phyloP scores from a whole-genome alignment of 805 yeast species.

The Schwanniomyces occidentalis region DNA sequence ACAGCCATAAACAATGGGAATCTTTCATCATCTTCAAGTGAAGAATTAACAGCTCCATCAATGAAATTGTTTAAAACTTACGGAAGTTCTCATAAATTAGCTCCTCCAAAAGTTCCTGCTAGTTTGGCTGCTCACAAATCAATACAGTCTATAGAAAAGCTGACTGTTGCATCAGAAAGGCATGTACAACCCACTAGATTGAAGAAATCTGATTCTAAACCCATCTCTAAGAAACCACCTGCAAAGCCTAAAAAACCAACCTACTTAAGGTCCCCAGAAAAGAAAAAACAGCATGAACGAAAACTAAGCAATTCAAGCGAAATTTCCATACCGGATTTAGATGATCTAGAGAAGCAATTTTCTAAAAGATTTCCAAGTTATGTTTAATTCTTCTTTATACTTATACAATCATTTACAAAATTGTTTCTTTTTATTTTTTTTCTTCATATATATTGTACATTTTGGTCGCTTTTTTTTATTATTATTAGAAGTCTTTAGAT shows the following conservation, averaged over 20 bases:
- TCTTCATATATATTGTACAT: neutral
- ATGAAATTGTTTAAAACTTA: constrained; percentile 9
- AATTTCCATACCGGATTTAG: constrained; percentile 51
- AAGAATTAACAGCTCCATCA: neutral
- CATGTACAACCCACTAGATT: neutral
- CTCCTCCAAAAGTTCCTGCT: constrained; percentile 40
- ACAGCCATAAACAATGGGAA: constrained; percentile 28
- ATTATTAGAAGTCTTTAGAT: neutral
- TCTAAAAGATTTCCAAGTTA: constrained; percentile 62
- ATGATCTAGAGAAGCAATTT: constrained; percentile 58
- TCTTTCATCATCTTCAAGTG: constrained; percentile 2
- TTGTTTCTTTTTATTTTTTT: neutral
- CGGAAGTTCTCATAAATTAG: neutral
- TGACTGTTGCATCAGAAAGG: neutral
- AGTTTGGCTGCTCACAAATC: constrained; percentile 13
- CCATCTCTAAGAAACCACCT: constrained; percentile 44
- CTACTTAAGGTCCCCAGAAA: constrained; percentile 43
- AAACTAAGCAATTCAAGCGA: constrained; percentile 40
- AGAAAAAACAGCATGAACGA: constrained; percentile 15
- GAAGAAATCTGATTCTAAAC: neutral
- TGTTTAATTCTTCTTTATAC: no score
- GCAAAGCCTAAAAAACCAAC: constrained; percentile 68
- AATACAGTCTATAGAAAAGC: neutral
- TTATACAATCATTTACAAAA: no score
- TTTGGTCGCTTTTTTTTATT: neutral